These are phyloP conservation scores for Aspergillus arachidicola DNA, from an alignment of 2,329 filamentous ascomycete genomes.

Conservation along the genomic window DNA sequence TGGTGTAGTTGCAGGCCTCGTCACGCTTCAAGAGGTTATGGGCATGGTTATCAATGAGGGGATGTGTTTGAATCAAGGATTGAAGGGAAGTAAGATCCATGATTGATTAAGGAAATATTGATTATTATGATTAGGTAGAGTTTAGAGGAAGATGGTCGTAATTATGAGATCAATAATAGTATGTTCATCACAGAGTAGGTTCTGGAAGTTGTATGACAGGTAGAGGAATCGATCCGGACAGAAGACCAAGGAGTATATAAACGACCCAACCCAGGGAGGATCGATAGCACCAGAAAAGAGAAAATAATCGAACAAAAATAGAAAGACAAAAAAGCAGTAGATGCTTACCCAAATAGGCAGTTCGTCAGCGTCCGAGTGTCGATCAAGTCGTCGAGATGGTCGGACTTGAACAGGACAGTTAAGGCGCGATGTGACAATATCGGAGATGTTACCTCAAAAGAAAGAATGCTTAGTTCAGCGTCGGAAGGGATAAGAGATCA, in stretches of 20 bases:
- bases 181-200: background rate
- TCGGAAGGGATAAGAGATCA: background rate
- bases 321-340: slow-evolving; percentile 2
- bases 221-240: background rate
- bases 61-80: slow-evolving; percentile 41
- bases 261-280: background rate
- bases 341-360: slow-evolving; percentile 20
- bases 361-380: slow-evolving; percentile 1
- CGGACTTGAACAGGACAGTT: background rate
- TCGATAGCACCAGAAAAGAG: background rate
- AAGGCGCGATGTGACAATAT: background rate
- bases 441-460: slow-evolving; percentile 5
- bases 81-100: slow-evolving; percentile 38
- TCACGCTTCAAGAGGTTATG: slow-evolving; percentile 46
- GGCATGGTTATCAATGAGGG: slow-evolving; percentile 53
- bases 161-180: background rate
- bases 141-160: background rate
- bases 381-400: slow-evolving; percentile 1
- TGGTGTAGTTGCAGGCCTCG: slow-evolving; percentile 34
- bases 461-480: background rate
- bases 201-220: background rate
- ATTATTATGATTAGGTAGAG: background rate
- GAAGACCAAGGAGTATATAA: slow-evolving; percentile 3
- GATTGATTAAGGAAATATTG: slow-evolving; percentile 1
- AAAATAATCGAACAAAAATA: slow-evolving; percentile 6